A percentile compares a stretch with the other conserved stretches of the same genome.
Evolutionary conservation across 345 rosid genomes (phyloP).

Genomic region (Kandelia obovata): DNA sequence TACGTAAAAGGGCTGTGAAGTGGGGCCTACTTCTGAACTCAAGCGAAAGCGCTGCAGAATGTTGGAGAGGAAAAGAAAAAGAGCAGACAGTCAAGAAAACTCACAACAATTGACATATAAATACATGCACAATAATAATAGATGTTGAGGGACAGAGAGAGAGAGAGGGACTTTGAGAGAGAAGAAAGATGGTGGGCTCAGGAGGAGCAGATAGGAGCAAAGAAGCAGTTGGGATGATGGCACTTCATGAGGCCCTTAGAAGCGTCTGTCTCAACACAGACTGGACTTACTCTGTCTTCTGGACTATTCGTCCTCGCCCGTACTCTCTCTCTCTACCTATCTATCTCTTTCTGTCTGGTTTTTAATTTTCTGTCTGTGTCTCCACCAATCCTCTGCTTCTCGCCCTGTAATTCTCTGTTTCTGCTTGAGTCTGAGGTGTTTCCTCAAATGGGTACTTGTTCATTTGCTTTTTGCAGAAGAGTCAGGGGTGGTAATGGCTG

Average conservation of each 20-base stretch:
- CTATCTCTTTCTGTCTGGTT: too few species aligned
- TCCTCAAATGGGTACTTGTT: conserved; percentile 29
- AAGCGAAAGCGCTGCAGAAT: too few species aligned
- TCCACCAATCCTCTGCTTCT: not conserved
- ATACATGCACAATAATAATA: not conserved
- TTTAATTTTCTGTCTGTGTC: not conserved
- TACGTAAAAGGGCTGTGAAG: too few species aligned
- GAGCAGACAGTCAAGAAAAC: not conserved
- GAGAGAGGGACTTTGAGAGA: conserved; percentile 9
- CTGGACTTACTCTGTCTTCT: conserved; percentile 99
- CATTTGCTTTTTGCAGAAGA: conserved; percentile 55
- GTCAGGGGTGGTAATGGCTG: conserved; percentile 97
- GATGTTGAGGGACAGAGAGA: too few species aligned
- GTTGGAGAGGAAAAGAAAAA: too few species aligned
- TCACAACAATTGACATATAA: too few species aligned
- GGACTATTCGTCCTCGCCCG: conserved; percentile 99
- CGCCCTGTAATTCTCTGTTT: conserved; percentile 9
- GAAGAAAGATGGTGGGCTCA: conserved; percentile 90
- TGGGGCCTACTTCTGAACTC: too few species aligned
- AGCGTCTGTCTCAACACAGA: conserved; percentile 93
- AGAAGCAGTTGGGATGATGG: conserved; percentile 99
- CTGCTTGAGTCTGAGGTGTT: conserved; percentile 19
- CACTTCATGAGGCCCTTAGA: conserved; percentile 99
- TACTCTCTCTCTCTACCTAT: conserved; percentile 26
- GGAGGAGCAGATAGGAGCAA: conserved; percentile 95